Evolutionary conservation across 2,329 filamentous ascomycete species (phyloP).

Genomic region (Colletotrichum theobromicola): DNA sequence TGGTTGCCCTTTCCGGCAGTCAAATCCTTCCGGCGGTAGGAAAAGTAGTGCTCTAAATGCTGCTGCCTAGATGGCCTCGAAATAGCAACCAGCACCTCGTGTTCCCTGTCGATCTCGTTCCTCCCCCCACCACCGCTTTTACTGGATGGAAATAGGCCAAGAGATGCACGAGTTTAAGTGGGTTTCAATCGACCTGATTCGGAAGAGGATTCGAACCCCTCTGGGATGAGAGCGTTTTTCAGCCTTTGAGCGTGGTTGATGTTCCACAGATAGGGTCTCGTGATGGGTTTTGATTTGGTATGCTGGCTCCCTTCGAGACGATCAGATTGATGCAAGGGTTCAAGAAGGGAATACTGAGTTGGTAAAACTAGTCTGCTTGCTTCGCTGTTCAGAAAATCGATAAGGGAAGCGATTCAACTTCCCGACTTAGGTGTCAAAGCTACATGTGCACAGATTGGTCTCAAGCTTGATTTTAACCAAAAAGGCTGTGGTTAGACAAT

Average conservation of each 20-base stretch:
- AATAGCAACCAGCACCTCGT: constrained; percentile 11
- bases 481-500: too few species aligned
- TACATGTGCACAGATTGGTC: neutral
- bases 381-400: neutral
- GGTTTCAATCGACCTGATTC: neutral
- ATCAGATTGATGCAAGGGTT: neutral
- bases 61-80: constrained; percentile 10
- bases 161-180: neutral
- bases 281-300: neutral
- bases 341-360: neutral
- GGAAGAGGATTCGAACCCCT: neutral
- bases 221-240: neutral
- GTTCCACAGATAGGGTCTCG: neutral
- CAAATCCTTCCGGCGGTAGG: constrained; percentile 1
- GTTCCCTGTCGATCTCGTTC: neutral
- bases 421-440: too few species aligned
- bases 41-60: constrained; percentile 1
- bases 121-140: neutral
- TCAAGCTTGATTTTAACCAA: rapidly evolving
- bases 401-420: too few species aligned
- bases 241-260: neutral
- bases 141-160: neutral
- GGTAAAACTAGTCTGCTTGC: neutral
- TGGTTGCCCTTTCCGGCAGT: neutral
- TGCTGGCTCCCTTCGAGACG: neutral